Conservation (phyloP, 805 yeast genomes). For the Ogataea ramenticola region DNA sequence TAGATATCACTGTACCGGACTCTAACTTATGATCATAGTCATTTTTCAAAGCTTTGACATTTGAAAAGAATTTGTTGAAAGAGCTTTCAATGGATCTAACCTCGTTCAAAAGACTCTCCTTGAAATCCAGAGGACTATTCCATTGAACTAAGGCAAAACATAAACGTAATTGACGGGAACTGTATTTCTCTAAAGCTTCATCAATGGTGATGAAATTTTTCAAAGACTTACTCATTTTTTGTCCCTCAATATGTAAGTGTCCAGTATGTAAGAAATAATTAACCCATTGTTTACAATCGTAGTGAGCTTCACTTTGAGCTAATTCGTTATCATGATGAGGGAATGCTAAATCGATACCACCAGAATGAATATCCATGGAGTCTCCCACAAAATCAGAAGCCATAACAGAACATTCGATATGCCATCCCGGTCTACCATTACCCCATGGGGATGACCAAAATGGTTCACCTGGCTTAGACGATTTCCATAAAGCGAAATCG, state of each 20-base stretch:
- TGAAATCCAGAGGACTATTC: slow-evolving; percentile 91
- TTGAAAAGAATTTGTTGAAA: slow-evolving; percentile 76
- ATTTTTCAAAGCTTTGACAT: slow-evolving; percentile 69
- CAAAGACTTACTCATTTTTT: slow-evolving; percentile 92
- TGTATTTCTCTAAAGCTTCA: slow-evolving; percentile 68
- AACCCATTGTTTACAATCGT: slow-evolving; percentile 88
- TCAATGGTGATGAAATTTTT: slow-evolving; percentile 93
- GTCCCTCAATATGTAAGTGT: slow-evolving; percentile 96
- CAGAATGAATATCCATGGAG: slow-evolving; percentile 89
- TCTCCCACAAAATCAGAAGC: slow-evolving; percentile 83
- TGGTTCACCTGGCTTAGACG: slow-evolving; percentile 96
- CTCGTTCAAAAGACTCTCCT: slow-evolving; percentile 69
- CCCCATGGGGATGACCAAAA: slow-evolving; percentile 97
- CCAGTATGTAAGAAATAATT: slow-evolving; percentile 96
- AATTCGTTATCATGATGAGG: slow-evolving; percentile 99
- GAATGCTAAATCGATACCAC: slow-evolving; percentile 95
- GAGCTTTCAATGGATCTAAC: slow-evolving; percentile 71
- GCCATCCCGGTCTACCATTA: slow-evolving; percentile 98
- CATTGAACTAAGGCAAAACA: slow-evolving; percentile 89
- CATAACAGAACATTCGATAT: slow-evolving; percentile 98
- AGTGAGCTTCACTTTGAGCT: slow-evolving; percentile 95
- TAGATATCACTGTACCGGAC: slow-evolving; percentile 47
- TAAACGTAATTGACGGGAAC: slow-evolving; percentile 79
- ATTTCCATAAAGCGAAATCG: slow-evolving; percentile 96
- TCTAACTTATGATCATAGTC: slow-evolving; percentile 51